Conservation (phyloP, 352 stramenopile genomes). For the Albugo laibachii region DNA sequence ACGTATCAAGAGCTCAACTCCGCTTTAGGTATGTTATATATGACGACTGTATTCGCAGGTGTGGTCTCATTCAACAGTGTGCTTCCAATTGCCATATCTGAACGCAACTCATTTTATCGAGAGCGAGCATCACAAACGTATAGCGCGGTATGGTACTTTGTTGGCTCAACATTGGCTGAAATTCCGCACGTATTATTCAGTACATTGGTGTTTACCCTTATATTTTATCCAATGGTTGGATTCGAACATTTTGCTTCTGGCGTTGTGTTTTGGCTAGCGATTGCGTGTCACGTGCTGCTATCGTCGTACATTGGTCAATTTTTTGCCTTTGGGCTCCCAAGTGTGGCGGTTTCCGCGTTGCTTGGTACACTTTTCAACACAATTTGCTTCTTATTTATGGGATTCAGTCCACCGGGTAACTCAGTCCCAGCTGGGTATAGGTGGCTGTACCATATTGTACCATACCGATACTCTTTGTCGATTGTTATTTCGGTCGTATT, state of each 20-base stretch:
- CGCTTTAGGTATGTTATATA: constrained; percentile 77
- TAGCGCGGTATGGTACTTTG: constrained; percentile 24
- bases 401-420: constrained; percentile 4
- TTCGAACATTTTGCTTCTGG: constrained; percentile 12
- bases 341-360: background rate
- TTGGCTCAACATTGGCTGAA: constrained; percentile 60
- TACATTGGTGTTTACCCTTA: constrained; percentile 14
- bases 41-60: constrained; percentile 61
- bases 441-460: constrained; percentile 4
- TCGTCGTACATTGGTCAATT: constrained; percentile 2
- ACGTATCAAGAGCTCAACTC: constrained; percentile 31
- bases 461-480: constrained; percentile 20
- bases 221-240: constrained; percentile 37
- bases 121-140: constrained; percentile 73
- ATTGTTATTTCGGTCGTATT: constrained; percentile 20
- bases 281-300: too few relatives aligned
- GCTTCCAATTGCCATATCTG: constrained; percentile 56
- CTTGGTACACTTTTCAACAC: constrained; percentile 4
- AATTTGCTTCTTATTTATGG: constrained; percentile 7
- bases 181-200: constrained; percentile 24
- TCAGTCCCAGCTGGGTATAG: constrained; percentile 5
- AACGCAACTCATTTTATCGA: constrained; percentile 79
- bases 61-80: constrained; percentile 60
- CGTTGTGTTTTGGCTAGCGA: constrained; percentile 2
- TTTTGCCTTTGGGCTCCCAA: constrained; percentile 1